Evolutionary conservation across 2,329 filamentous ascomycete genomes (phyloP), one percentile per base, ranked within the genome.

Genomic region (Curvularia spicifera): DNA sequence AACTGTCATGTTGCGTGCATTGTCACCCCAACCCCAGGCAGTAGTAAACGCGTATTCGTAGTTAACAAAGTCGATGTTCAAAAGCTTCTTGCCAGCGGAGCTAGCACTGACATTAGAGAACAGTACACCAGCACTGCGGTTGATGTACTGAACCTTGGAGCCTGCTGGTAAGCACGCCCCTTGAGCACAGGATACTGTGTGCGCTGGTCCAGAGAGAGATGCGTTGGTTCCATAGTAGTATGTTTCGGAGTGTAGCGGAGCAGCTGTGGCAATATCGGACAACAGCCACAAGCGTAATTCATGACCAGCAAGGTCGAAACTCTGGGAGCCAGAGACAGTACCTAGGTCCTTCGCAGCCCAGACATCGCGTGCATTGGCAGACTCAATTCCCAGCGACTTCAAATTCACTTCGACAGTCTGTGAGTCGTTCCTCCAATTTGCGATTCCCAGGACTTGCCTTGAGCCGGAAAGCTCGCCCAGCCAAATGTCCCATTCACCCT

Each of bases 1-100:
- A 33, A 80, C 65, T 1, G 71, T 76, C 55, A 78, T 70, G 26
- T 75, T 75, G 18, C 77, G 65, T 9, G 71, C 70, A 43, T 80
- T 79, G 13, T 68, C 64, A 5, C 74, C 73, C 49, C 60, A 68
- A 8, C 60, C 65, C 67, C 71, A 74, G 0, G 74, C 68, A 31
- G 76, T 78, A 0, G 70, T 71, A 20, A 79, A 73, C 2, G 70
- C 70, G 37, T 72, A 71, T 45, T 79, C 77, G 61, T 78, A 78
- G 48, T 79, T 76, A 48, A 79, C 59, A 46, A 78, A 79, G 51
- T 80, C 78, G 20, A 80, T 70, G 0, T 71, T 70, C 1, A 78
- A 46, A 5, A 77, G 58, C 43, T 73, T 76, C 18, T 66, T 74
- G 0, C 71, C 66, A n/a, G 69, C 46, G 3, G 58, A 53, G 3